Evolutionary conservation across 2,329 filamentous ascomycete genomes (phyloP), one percentile per base, ranked within the genome.

Genomic region (Paraphoma sp.): DNA sequence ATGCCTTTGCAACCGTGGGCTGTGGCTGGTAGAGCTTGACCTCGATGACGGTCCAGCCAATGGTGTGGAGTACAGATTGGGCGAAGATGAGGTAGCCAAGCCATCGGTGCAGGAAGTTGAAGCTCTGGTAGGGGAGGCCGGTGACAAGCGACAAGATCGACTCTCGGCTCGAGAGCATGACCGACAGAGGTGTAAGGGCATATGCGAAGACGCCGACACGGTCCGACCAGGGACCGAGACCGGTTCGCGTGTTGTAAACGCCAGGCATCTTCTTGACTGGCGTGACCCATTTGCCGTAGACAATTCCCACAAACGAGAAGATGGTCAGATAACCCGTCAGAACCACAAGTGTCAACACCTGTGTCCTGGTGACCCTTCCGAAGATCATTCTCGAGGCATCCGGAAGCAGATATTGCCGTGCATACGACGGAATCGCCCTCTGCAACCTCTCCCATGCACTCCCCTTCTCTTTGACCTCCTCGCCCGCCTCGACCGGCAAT

Each of bases 121-220:
- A 70, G 50, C 84, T 86, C 41, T 92, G 89, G 67, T 92, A 91
- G 0, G 90, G 89, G 0, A 93, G 81, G 1, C 90, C 90, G 0
- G 89, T 93, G 47, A 91, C 73, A 12, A 90, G 71, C 0, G 87
- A 89, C 4, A 93, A 82, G 1, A 92, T 78, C 0, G 87, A 90
- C 70, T 93, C 90, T 41, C 90, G 83, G 54, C 81, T 87, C n/a
- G 85, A 82, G 11, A 93, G 81, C 46, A 90, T 75, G 30, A 93
- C 77, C 0, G 87, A 87, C 0, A 93, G 80, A 0, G 90, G 90
- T 0, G 89, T 92, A 9, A 93, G 81, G 0, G 89, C 90, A 65
- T 90, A 93, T 1, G 90, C 89, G 0, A 93, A 74, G 2, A 88
- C 82, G 7, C 90, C 90, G 3, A 92, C 72, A 14, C 90, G 85